Percentiles rank a stretch among this genome's conserved stretches.
Evolutionary conservation across 1,139 yeast genomes (phyloP).

Genomic region (Blastobotrys apis): DNA sequence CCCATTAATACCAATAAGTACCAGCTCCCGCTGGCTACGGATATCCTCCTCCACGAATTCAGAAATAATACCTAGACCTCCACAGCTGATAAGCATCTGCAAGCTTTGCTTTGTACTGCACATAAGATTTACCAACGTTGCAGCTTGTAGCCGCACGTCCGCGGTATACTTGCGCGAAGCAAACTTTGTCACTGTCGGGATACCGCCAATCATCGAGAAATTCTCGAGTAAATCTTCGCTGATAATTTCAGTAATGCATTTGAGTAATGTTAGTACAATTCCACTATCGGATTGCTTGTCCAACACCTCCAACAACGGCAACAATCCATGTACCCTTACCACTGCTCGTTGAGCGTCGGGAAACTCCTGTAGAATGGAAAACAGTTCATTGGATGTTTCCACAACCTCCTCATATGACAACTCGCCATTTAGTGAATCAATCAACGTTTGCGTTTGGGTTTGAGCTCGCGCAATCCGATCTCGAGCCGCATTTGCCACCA

Average conservation of each 20-base stretch:
- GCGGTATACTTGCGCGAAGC: conserved; percentile 39
- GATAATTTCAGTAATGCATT: conserved; percentile 43
- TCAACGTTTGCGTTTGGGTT: conserved; percentile 20
- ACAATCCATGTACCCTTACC: conserved; percentile 48
- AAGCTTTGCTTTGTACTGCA: conserved; percentile 41
- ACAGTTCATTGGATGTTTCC: conserved; percentile 9
- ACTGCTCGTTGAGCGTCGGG: conserved; percentile 30
- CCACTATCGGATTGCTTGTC: conserved; percentile 37
- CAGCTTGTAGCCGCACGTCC: conserved; percentile 44
- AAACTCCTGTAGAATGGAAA: conserved; percentile 39
- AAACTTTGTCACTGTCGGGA: conserved; percentile 48
- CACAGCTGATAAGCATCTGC: conserved; percentile 52
- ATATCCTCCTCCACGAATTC: conserved; percentile 55
- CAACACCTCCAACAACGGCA: conserved; percentile 47
- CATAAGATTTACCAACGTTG: conserved; percentile 39
- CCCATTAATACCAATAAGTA: conserved; percentile 44
- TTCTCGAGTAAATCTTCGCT: conserved; percentile 44
- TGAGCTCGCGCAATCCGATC: conserved; percentile 26
- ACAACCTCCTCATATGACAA: conserved; percentile 13
- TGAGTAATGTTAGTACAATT: conserved; percentile 41
- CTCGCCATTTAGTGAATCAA: conserved; percentile 21
- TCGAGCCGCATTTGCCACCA: conserved; percentile 26
- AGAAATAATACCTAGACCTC: conserved; percentile 50
- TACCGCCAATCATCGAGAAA: conserved; percentile 55
- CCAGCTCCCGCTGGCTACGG: conserved; percentile 44